Base-by-base conservation (phyloP, 2,329 filamentous ascomycete species). In the Aspergillus felis region DNA sequence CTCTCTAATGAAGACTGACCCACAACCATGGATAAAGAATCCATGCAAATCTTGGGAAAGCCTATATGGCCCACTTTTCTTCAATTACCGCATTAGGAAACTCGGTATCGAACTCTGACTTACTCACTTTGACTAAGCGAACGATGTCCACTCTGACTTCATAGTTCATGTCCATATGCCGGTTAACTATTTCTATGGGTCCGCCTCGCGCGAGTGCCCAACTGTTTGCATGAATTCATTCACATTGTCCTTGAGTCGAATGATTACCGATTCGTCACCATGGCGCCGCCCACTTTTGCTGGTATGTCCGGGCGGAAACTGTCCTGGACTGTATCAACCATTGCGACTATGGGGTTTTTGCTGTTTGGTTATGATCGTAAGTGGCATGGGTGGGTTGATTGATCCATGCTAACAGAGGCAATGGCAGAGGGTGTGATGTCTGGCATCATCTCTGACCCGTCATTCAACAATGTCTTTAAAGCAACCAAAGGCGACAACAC, bases 301-400 rank as follows among this genome's bases (percentile, higher is more conserved):
- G 85, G 85, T 71, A 76, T 87, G 58, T 81, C 80, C 38, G 86
- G 86, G 68, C 79, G 76, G 63, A 76, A 74, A 41, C 78, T 88
- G 54, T 83, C 81, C 22, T 64, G 85, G 59, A 76, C 80, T 42
- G 80, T 88, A 49, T 86, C 86, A 1, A 79, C 81, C 22, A 80
- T 88, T 27, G 84, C 85, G 3, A 87, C 85, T 0, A 85, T 83
- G 51, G 85, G 83, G 20, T 86, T 87, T 74, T 69, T 86, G 27
- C 77, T 84, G 20, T 84, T 84, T 59, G 82, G 82, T 55, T 84
- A 84, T 65, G 82, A 84, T 58, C 82, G 75, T 79, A 65, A 62
- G 74, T 68, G n/a, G 46, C 14, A 4, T 17, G 22, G 32, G 10
- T 9, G 27, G 20, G 6, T 9, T 10, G 20, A 24, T 8, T 22